Base-by-base conservation (phyloP, 768 basidiomycete genomes). In the Hygrocybe coccinea region DNA sequence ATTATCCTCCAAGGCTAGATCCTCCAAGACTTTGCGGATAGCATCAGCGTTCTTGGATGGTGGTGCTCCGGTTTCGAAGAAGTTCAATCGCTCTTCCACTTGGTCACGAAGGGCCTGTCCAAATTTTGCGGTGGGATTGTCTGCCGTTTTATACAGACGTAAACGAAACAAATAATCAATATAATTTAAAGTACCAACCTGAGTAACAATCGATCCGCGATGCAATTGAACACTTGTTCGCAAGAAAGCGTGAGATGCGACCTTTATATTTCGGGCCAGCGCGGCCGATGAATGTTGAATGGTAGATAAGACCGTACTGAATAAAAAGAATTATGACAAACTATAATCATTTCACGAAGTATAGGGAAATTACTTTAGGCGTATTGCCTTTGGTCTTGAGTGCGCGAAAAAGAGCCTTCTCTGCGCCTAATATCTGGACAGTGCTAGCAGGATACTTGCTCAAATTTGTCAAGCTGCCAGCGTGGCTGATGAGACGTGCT, bases 301-400 rank as follows among this genome's bases (percentile, higher is more conserved):
- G 94, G 71, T 95, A 98, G 61, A 98, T 80, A n/a, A 98, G 81
- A 65, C 95, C 95, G 65, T 97, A 98, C 91, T 97, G 67, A 5
- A 46, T 2, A 19, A 14, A 1, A 56, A 45, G 17, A 54, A 57
- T n/a, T 46, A 37, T 34, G 38, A 51, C 47, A 21, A 17, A 22
- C 22, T 37, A 48, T 35, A 24, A 5, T 37, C 52, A 34, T 50
- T 46, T 19, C 12, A 48, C 52, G 38, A 39, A 36, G 29, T 41
- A 29, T 29, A 36, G 21, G 50, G 12, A 19, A 65, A 71, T 51
- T 61, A 91, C 92, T 78, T 97, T 97, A 39, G 95, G 95, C 0
- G 95, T 99, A 70, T 98, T 97, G 14, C 95, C 95, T 73, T 97
- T 98, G 33, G 95, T 97, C 79, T 98, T 98, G 66, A 98, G 77